Conservation (phyloP, 108 stramenopile genomes). For the Cyclotella sp. region DNA sequence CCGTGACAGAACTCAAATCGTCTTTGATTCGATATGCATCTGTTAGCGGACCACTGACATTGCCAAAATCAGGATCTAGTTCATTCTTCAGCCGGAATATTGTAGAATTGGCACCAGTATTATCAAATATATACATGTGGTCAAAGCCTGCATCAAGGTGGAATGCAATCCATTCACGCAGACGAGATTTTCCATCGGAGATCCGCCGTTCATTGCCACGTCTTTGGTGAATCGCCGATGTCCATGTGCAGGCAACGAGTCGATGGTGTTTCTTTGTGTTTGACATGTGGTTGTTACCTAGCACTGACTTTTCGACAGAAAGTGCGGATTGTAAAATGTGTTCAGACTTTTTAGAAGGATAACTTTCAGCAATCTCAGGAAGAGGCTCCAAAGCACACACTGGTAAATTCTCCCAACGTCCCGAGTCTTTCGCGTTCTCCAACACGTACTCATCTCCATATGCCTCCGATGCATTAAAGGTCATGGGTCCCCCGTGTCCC, state of each 20-base stretch:
- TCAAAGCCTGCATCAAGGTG: slow-evolving; percentile 51
- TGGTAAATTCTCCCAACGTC: slow-evolving; percentile 61
- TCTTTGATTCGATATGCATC: slow-evolving; percentile 12
- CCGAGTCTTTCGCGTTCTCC: slow-evolving; percentile 39
- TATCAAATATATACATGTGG: slow-evolving; percentile 51
- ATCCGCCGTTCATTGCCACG: slow-evolving; percentile 66
- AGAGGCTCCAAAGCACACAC: slow-evolving; percentile 33
- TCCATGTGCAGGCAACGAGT: slow-evolving; percentile 79
- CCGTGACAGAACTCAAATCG: slow-evolving; percentile 53
- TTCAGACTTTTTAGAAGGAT: too few relatives aligned
- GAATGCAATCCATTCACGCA: slow-evolving; percentile 55
- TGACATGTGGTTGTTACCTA: background rate
- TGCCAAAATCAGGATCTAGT: slow-evolving; percentile 33
- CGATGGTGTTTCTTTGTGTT: slow-evolving; percentile 38
- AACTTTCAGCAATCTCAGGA: background rate
- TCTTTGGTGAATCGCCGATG: slow-evolving; percentile 62
- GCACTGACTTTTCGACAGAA: background rate
- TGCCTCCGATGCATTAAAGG: slow-evolving; percentile 60
- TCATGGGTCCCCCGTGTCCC: slow-evolving; percentile 54
- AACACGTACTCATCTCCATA: slow-evolving; percentile 65
- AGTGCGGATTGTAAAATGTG: too few relatives aligned
- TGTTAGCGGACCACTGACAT: background rate
- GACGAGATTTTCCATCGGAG: slow-evolving; percentile 43
- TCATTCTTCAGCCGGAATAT: slow-evolving; percentile 58
- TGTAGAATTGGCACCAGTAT: slow-evolving; percentile 59